Conservation (phyloP, 1,284 basidiomycete genomes). For the Bondarzewia mesenterica region DNA sequence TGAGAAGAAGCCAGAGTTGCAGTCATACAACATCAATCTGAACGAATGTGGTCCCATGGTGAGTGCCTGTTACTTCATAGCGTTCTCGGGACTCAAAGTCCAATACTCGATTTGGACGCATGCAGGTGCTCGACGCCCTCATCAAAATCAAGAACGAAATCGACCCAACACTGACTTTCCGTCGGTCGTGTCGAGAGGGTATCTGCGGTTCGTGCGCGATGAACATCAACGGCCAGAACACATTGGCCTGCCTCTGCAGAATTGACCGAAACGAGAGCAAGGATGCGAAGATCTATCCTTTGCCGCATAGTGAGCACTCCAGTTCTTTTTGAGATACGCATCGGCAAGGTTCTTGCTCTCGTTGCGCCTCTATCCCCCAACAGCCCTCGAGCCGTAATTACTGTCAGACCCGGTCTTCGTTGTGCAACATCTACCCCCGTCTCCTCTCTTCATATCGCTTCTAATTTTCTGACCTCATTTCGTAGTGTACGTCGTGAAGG, state of each 20-base stretch:
- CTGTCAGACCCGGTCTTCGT: no score
- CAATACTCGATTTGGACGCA: neutral
- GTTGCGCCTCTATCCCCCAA: no score
- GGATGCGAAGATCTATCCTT: slow-evolving; percentile 90
- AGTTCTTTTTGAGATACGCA: no score
- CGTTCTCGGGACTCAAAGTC: neutral
- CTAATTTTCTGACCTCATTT: neutral
- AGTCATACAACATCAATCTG: slow-evolving; percentile 90
- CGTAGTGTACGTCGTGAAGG: slow-evolving; percentile 98
- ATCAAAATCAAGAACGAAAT: slow-evolving; percentile 99
- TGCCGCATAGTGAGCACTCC: slow-evolving; percentile 86
- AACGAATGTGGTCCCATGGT: slow-evolving; percentile 97
- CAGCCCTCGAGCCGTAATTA: no score
- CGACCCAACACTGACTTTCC: slow-evolving; percentile 94
- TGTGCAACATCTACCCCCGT: neutral
- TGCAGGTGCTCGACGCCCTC: slow-evolving; percentile 78
- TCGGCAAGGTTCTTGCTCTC: no score
- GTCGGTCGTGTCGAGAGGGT: slow-evolving; percentile 94
- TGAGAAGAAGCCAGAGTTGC: slow-evolving; percentile 83
- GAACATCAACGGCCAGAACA: slow-evolving; percentile 99
- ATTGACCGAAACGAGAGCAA: slow-evolving; percentile 75
- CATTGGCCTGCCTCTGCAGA: slow-evolving; percentile 93
- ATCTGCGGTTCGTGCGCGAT: slow-evolving; percentile 99
- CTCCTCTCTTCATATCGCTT: neutral
- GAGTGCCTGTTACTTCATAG: slow-evolving; percentile 16